Conservation (phyloP, 768 basidiomycete species). For the Termitomyces sp. region DNA sequence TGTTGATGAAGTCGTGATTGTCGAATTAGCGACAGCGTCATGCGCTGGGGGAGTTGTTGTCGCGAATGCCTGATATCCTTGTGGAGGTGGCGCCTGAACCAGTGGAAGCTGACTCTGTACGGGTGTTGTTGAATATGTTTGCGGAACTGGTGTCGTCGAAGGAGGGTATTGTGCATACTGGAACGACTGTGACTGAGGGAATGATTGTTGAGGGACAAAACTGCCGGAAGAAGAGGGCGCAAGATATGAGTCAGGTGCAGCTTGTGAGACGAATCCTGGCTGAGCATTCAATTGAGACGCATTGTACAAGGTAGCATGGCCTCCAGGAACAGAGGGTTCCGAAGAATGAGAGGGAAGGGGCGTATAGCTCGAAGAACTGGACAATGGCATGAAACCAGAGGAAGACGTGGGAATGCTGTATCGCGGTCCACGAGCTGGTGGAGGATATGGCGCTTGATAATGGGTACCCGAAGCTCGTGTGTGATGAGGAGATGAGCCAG, state of each 20-base stretch:
- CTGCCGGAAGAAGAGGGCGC: conserved; percentile 28
- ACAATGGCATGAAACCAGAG: conserved; percentile 63
- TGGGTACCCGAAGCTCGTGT: conserved; percentile 19
- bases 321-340: conserved; percentile 12
- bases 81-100: conserved; percentile 27
- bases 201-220: conserved; percentile 32
- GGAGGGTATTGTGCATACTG: conserved; percentile 31
- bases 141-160: conserved; percentile 29
- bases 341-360: conserved; percentile 40
- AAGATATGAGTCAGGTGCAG: conserved; percentile 16
- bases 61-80: conserved; percentile 25
- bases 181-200: conserved; percentile 24
- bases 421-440: conserved; percentile 46
- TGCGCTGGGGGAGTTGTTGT: conserved; percentile 27
- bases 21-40: conserved; percentile 24
- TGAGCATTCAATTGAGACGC: conserved; percentile 29
- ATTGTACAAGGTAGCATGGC: conserved; percentile 22
- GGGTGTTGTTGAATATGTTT: conserved; percentile 29
- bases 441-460: conserved; percentile 32
- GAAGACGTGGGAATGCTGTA: conserved; percentile 63
- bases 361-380: conserved; percentile 33
- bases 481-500: conserved; percentile 25
- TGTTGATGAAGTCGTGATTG: conserved; percentile 10
- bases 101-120: conserved; percentile 16
- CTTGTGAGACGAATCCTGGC: conserved; percentile 21